Evolutionary conservation across 2,329 filamentous ascomycete genomes (phyloP).

Genomic region (Pseudovirgaria hyperparasitica): DNA sequence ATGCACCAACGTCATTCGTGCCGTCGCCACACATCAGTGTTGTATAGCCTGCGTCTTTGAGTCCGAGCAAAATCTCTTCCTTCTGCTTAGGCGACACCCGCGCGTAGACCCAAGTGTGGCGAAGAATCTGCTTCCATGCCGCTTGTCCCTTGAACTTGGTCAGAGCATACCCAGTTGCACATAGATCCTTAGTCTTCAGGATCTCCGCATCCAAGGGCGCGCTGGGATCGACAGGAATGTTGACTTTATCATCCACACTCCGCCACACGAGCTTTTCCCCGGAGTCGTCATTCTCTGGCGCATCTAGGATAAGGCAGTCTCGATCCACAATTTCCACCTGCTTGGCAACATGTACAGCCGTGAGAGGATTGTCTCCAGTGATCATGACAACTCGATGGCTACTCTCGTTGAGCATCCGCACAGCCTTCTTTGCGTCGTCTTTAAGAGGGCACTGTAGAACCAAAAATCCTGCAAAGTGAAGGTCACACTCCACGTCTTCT

Average conservation of each 20-base stretch:
- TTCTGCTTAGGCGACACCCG: slow-evolving; percentile 98
- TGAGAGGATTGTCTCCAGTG: slow-evolving; percentile 93
- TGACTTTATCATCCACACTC: slow-evolving; percentile 82
- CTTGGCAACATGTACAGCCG: slow-evolving; percentile 86
- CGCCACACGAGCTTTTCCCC: slow-evolving; percentile 83
- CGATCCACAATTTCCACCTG: slow-evolving; percentile 97
- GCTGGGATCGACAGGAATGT: slow-evolving; percentile 72
- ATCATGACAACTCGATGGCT: slow-evolving; percentile 99
- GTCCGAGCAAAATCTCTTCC: slow-evolving; percentile 90
- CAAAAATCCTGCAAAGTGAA: slow-evolving; percentile 88
- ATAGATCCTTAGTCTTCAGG: slow-evolving; percentile 76
- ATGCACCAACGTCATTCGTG: slow-evolving; percentile 92
- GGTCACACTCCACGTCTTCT: slow-evolving; percentile 73
- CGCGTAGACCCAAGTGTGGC: slow-evolving; percentile 94
- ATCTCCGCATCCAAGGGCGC: slow-evolving; percentile 72
- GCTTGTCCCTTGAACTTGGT: slow-evolving; percentile 74
- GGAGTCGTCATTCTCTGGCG: slow-evolving; percentile 75
- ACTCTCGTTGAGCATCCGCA: slow-evolving; percentile 96
- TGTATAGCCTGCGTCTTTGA: slow-evolving; percentile 94
- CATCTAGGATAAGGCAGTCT: slow-evolving; percentile 87
- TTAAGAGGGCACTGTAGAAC: slow-evolving; percentile 93
- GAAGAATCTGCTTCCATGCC: slow-evolving; percentile 64
- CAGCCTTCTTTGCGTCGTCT: slow-evolving; percentile 85
- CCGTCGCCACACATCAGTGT: slow-evolving; percentile 98
- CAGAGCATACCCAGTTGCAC: slow-evolving; percentile 88